Base-by-base conservation (phyloP, 1,139 yeast species). In the Lodderomyces elongisporus region DNA sequence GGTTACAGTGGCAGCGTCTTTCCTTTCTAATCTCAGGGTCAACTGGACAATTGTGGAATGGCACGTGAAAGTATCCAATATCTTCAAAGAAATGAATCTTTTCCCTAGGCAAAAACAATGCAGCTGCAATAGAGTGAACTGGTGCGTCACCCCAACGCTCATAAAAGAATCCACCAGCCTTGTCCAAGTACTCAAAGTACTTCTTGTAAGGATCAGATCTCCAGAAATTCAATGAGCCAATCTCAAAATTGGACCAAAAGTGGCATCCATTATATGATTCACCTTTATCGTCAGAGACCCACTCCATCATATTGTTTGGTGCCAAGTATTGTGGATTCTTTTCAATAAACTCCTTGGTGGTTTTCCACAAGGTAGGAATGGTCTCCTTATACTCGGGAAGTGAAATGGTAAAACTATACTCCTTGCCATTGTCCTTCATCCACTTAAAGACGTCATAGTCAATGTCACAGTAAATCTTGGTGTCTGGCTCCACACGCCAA, bases 71-170 rank as follows among this genome's bases (percentile, higher is more conserved):
- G 60, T 85, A 84, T 40, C 95, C 94, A 39, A 85, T 70, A 48
- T 87, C 93, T 38, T 80, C 85, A 54, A 85, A 82, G 68, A 79
- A 81, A 55, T 87, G 91, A 36, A 84, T 57, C 52, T 77, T 72
- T 24, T 73, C 76, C 54, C 73, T 72, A 41, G 79, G 76, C 52
- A 84, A 60, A 58, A 85, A 79, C 40, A 85, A 61, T 3, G 89
- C 66, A n/a, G 84, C 95, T 10, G 91, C 95, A 49, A 85, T 77
- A 10, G 94, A 82, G 54, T 85, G 95, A 25, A 85, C 80, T 25
- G 95, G 95, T 9, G 95, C 95, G 59, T 85, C 95, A 40, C 95
- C 95, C 94, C 95, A 85, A 54, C 95, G 73, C 62, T 85, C 95
- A 55, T 85, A 85, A 60, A 81, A 85, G 62, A 85, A 85, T 4